Base-by-base conservation (phyloP, 257 asterid species). In the Jasminum sambac region DNA sequence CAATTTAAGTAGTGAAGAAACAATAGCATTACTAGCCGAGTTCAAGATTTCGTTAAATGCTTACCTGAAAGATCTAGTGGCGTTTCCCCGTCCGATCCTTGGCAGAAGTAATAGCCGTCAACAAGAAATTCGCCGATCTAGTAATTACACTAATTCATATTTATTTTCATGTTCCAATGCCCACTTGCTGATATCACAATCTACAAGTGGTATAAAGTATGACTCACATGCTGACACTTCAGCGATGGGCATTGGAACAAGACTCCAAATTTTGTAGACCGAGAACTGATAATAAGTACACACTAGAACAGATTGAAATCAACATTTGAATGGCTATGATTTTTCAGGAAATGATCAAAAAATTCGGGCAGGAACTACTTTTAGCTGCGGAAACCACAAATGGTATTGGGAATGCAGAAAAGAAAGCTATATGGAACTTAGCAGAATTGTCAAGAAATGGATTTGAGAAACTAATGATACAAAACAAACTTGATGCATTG, bases 81-180 rank as follows among this genome's bases (percentile, higher is more conserved):
- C 65, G 70, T 85, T 86, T 41, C 80, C 80, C 83, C 0, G 86
- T 83, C 62, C 69, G 88, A 40, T 78, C 90, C 8, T 69, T 85
- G 65, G 73, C 79, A 19, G 83, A 78, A 7, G 23, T 74, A 9
- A 83, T 85, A 21, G 79, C 77, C 62, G 80, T 85, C 79, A 83
- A 83, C 68, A 17, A 80, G 19, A 64, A 76, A 23, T 68, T 61
- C 67, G 48, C 84, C 12, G 48, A 78, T 52, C 13, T 57, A 81
- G 88, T 82, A 64, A 30, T 30, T 30, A 30, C 36, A 30, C 36
- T 30, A 4, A 30, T 30, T 30, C 36, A 30, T 30, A 30, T 40
- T 40, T 11, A 40, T 40, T 5, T 5, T 40, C 11, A 40, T 40
- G 44, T 6, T 40, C 2, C 2, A 11, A 40, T 40, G 12, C 44